Evolutionary conservation across 495 filamentous ascomycete species (phyloP).

Genomic region (Podospora fimiseda): DNA sequence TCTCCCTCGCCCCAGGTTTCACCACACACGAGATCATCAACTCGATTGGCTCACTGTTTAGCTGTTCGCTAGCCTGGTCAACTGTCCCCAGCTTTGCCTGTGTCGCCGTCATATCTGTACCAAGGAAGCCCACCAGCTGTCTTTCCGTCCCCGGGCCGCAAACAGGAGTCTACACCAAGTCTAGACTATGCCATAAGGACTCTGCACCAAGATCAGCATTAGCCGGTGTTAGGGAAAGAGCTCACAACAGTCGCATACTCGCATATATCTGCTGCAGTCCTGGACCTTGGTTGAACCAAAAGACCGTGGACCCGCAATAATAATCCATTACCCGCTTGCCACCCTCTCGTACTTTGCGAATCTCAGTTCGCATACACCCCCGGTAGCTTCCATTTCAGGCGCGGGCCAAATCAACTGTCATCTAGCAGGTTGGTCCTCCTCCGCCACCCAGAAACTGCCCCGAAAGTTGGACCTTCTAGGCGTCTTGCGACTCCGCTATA

Average conservation of each 20-base stretch:
- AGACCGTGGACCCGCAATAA: slow-evolving; percentile 21
- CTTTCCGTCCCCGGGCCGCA: slow-evolving; percentile 14
- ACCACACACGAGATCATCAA: slow-evolving; percentile 21
- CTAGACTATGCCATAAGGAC: slow-evolving; percentile 19
- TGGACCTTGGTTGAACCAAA: slow-evolving; percentile 23
- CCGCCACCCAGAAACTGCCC: slow-evolving; percentile 20
- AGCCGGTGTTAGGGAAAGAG: slow-evolving; percentile 5
- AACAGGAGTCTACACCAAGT: slow-evolving; percentile 6
- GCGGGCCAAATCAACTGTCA: slow-evolving; percentile 14
- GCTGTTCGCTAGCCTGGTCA: slow-evolving; percentile 22
- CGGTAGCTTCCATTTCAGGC: slow-evolving; percentile 13
- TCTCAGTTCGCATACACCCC: slow-evolving; percentile 11
- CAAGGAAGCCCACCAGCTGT: slow-evolving; percentile 10
- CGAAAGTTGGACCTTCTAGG: slow-evolving; percentile 25
- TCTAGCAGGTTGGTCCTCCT: slow-evolving; percentile 32
- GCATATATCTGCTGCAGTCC: slow-evolving; percentile 13
- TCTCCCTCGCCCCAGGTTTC: slow-evolving; percentile 20
- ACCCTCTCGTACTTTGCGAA: slow-evolving; percentile 17
- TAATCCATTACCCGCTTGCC: slow-evolving; percentile 17
- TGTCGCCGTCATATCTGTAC: slow-evolving; percentile 17
- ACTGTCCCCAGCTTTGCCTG: slow-evolving; percentile 13
- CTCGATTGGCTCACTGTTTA: slow-evolving; percentile 25
- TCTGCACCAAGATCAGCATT: slow-evolving; percentile 9
- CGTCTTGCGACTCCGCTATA: slow-evolving; percentile 26
- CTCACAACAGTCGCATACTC: slow-evolving; percentile 15